Evolutionary conservation across 495 filamentous ascomycete genomes (phyloP).

Genomic region (Daldinia grandis): DNA sequence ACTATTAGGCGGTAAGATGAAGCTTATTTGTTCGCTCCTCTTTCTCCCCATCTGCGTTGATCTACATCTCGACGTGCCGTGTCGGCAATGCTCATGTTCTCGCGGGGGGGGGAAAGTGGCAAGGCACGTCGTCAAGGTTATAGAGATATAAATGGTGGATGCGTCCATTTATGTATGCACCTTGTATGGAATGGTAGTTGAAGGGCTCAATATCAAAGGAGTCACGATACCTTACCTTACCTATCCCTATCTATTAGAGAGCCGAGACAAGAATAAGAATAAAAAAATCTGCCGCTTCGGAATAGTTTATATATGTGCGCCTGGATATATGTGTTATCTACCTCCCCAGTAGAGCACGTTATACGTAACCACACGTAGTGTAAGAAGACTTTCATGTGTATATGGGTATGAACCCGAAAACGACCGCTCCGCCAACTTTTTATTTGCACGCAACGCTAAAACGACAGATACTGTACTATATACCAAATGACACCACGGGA

Average conservation of each 20-base stretch:
- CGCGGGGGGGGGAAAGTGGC: not conserved
- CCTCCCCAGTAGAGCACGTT: not conserved
- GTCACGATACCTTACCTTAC: not conserved
- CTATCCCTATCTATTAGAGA: not conserved
- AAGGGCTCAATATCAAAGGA: not conserved
- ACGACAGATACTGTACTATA: constrained; percentile 14
- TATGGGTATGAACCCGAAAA: constrained; percentile 10
- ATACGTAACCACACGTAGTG: not conserved
- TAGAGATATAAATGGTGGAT: not conserved
- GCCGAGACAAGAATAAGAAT: not conserved
- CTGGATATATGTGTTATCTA: not conserved
- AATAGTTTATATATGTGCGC: constrained; percentile 1
- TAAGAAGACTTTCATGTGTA: not conserved
- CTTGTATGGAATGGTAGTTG: not conserved
- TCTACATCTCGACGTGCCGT: not conserved
- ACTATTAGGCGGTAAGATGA: constrained; percentile 69
- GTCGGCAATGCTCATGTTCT: not conserved
- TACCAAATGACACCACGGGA: not conserved
- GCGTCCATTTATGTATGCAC: not conserved
- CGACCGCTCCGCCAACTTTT: constrained; percentile 22
- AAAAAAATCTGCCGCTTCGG: not conserved
- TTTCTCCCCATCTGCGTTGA: not conserved
- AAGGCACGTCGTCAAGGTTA: not conserved
- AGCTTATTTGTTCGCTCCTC: not conserved
- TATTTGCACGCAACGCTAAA: constrained; percentile 25